Base-by-base conservation (phyloP, 352 stramenopile genomes). In the Globisporangium parvum region DNA sequence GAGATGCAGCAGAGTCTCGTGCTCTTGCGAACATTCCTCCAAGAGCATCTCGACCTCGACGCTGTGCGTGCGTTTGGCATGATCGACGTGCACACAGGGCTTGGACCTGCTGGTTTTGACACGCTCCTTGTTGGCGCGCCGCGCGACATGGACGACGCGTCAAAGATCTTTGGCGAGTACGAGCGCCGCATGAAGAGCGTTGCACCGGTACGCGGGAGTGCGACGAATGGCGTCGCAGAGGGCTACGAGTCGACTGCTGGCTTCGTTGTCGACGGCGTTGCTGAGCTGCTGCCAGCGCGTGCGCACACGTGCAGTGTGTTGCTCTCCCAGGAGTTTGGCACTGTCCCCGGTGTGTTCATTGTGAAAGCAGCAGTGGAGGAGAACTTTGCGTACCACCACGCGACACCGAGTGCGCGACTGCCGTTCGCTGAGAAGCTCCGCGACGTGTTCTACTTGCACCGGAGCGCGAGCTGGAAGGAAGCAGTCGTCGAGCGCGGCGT, bases 51-150 rank as follows among this genome's bases (percentile, higher is more conserved):
- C 14, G 47, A 83, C 37, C 73, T 87, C 9, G 59, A 59, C 3
- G 21, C 23, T 1, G 28, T 85, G 3, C 63, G 45, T 6, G 73
- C 70, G 35, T 67, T 91, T 51, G 77, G 60, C 5, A 88, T 96
- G 71, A 76, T 98, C 60, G 92, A 98, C 66, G 88, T 98, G 8
- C 93, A 98, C 65, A 98, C 93, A 0, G 94, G 94, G 3, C 72
- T 98, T 26, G 94, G 92, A 5, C 58, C 74, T n/a, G 47, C 70
- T 39, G 83, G 78, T 23, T 59, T 82, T 9, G 80, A 92, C 59
- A 88, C 75, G 39, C 60, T 88, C 3, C 66, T 88, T 50, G 51
- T 86, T 14, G 65, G 71, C 10, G 54, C 21, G 0, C 44, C 21
- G 1, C 61, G 51, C 14, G 49, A 66, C 15, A 6, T 47, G 6